Base-by-base conservation (phyloP, 306 rosid species). In the Arachis stenosperma region DNA sequence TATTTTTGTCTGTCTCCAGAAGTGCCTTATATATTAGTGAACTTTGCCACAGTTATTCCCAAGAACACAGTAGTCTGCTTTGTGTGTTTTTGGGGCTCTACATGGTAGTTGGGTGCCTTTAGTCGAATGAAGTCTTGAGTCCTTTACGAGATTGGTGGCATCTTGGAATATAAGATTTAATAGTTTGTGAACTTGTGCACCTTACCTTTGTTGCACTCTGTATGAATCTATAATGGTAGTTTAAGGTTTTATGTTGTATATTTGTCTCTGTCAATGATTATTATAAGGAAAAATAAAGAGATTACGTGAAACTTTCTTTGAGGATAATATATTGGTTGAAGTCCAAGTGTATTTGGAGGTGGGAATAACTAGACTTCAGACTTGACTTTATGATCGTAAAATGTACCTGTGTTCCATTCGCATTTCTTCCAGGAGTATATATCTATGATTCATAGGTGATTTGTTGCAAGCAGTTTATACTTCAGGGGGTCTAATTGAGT, bases 261-360 rank as follows among this genome's bases (percentile, higher is more conserved):
- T 62, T 65, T 40, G n/a, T 33, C 46, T 53, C 72, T 61, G 43
- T 22, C 10, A 9, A 52, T 37, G 50, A 15, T 61, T 50, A 48
- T 22, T 22, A 22, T 22, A 9, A 5, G 37, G 52, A 10, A 71
- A 58, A 46, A 41, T 65, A 30, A 14, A 52, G 63, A 55, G 59
- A 12, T 72, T 43, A 67, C 56, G 9, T 36, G 43, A 13, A 50
- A 53, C 56, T 40, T 40, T 40, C 7, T 40, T 22, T 15, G 64
- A 22, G 58, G 60, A 66, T 58, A 65, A 15, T 47, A 41, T 47
- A 42, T 40, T 40, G 43, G 43, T 55, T 52, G 36, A 43, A 39
- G 75, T 69, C 72, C 30, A 15, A 15, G 36, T 57, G 47, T 39
- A 42, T 65, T 75, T 75, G 54, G 73, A 41, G 70, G 39, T 56